Base-by-base conservation (phyloP, 805 yeast species). In the Lipomyces sp. region DNA sequence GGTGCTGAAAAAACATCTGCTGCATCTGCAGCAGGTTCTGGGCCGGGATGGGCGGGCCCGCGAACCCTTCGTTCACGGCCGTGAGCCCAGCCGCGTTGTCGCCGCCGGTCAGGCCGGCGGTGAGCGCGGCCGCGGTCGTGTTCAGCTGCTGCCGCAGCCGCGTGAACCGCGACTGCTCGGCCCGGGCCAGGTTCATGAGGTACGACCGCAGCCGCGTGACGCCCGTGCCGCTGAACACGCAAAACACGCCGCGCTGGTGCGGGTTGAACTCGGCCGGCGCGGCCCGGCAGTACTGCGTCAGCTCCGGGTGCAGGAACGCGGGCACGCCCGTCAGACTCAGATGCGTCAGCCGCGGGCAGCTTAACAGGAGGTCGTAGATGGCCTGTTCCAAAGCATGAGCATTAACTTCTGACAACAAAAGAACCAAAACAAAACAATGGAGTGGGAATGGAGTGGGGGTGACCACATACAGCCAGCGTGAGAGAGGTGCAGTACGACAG, bases 141-240 rank as follows among this genome's bases (percentile, higher is more conserved):
- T 47, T 45, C 29, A 43, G 23, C 32, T 34, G 47, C 51, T 51
- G 55, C 33, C 42, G 51, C 18, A 39, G 36, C 11, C 44, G 53
- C n/a, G 39, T 21, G 21, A 38, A 40, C n/a, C 24, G 18, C 13
- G 24, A 21, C 24, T 51, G 55, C 38, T 51, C 47, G 21, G 40
- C 55, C 7, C 36, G 34, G 11, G 41, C 55, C 34, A 45, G 39
- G 19, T 33, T 39, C 16, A 76, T 81, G 41, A 91, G 74, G 65
- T 84, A 83, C 36, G 79, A 81, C 56, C 96, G 78, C 56, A 91
- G 74, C 53, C 80, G 79, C 43, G 74, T 78, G 16, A 93, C 96
- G 7, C 97, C 97, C 53, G 79, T 80, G 1, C 98, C 98, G 31
- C 91, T 83, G 65, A 89, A 93, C 11, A 91, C 98, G 70, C 98